Evolutionary conservation across 2,329 filamentous ascomycete species (phyloP), one percentile per base, ranked within the genome.

Genomic region (Hymenoscyphus infarciens): DNA sequence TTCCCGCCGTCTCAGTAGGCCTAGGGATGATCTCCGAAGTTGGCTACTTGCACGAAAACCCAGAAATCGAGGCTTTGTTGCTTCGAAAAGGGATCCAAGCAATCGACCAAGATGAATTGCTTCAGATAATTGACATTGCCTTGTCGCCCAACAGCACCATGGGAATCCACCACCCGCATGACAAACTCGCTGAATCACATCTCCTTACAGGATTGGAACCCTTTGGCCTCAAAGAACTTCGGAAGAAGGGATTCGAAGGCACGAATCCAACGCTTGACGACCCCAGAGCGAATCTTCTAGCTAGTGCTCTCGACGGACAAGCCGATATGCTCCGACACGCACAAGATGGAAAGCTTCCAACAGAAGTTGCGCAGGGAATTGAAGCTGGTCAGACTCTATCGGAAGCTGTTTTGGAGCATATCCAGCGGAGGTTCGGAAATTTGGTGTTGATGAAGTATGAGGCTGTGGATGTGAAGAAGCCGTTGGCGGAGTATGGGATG

Each of bases 31-130:
- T 65, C n/a, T 62, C 60, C 7, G 64, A 62, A 52, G 63, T 63
- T 1, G 63, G 62, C 3, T 74, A 74, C 59, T 64, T 77, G 2
- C 69, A 73, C 58, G 75, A 77, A 35, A 73, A 76, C 42, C 72
- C 71, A 0, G 73, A 75, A 1, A 72, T 79, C 16, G 75, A 78
- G 63, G 68, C 66, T 1, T 56, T 75, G 7, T 69, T 79, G 1
- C 63, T 68, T 5, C 73, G 76, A 11, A 75, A 73, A 38, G 77
- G 75, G 0, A 72, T 77, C 53, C 73, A 75, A 33, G 68, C 73
- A 0, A 66, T 78, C 33, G 72, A 71, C 49, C 60, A 63, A 53
- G 58, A 64, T 3, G 64, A 66, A 22, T 57, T 64, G 15, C 38
- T 66, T 10, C 57, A 64, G 29, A 33, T 66, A 1, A 15, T 64